phyloP scores from a whole-genome alignment of 1,284 basidiomycete species.

The Fistulinella staudtii region DNA sequence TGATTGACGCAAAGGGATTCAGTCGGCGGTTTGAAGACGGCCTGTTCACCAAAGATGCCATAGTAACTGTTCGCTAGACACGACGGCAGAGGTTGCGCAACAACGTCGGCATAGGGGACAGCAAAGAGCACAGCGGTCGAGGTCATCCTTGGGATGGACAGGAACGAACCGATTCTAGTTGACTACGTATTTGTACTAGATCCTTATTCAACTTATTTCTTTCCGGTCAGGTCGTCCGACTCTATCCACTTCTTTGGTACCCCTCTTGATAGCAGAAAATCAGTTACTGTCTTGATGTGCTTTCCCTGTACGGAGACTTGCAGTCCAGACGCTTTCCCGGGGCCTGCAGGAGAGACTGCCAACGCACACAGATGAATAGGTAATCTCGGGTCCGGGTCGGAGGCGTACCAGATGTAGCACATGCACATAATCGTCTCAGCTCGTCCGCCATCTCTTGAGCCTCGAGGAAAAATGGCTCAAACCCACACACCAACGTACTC shows the following conservation, averaged over 20 bases:
- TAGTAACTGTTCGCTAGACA: constrained; percentile 52
- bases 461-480: constrained; percentile 70
- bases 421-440: constrained; percentile 70
- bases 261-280: constrained; percentile 59
- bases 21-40: constrained; percentile 43
- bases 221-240: constrained; percentile 27
- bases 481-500: constrained; percentile 71
- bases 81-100: constrained; percentile 24
- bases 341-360: constrained; percentile 49
- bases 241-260: constrained; percentile 81
- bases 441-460: constrained; percentile 78
- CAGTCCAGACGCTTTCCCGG: constrained; percentile 50
- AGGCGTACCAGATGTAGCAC: constrained; percentile 64
- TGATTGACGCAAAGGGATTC: constrained; percentile 35
- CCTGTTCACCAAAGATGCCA: constrained; percentile 48
- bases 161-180: too few relatives aligned
- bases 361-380: background rate
- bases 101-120: constrained; percentile 23
- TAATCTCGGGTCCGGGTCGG: background rate
- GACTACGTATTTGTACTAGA: background rate
- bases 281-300: constrained; percentile 63
- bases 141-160: too few relatives aligned
- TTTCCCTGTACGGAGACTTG: constrained; percentile 84
- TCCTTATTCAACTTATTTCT: constrained; percentile 15
- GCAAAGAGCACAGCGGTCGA: constrained; percentile 17